Base-by-base conservation (phyloP, 2,329 filamentous ascomycete genomes). In the Bipolaris gigantea region DNA sequence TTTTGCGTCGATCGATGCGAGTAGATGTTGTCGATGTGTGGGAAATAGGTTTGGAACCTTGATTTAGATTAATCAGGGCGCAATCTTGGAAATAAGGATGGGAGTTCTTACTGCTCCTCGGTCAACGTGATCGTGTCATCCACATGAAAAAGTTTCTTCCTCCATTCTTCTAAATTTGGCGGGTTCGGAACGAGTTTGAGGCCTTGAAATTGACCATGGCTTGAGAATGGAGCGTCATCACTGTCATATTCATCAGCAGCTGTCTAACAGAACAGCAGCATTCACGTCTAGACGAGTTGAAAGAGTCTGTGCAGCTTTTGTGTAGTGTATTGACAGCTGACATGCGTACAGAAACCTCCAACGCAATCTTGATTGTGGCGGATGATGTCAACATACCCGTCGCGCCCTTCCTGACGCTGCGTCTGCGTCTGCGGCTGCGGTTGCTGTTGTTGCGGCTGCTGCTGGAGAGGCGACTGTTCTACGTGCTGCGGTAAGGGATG, bases 1-100 rank as follows among this genome's bases (percentile, higher is more conserved):
- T 81, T 82, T 70, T 92, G 89, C 2, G 89, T 92, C 1, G 89
- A 92, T 57, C 89, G 87, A 75, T 92, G 89, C 23, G 89, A 92
- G 75, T 92, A 93, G 63, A 92, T 84, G 70, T 92, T 92, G 77
- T 92, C 89, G 62, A 93, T 82, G 73, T 92, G 89, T 0, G 89
- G 89, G 66, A 92, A 92, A 73, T 92, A 93, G 6, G 84, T 90
- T 66, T 90, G 84, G 69, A 89, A 92, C 67, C 87, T 90, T 13
- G 27, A 13, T n/a, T 23, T 13, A n/a, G 39, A 30, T 59, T 38
- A 58, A 30, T 59, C 35, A 58, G 47, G 6, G 16, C 23, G 34
- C 16, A 21, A 47, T 32, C 2, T 7, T 7, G 10, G n/a, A 11
- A 18, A 27, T 38, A n/a, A 16, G 8, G 3, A 16, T 19, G 16